phyloP scores from a whole-genome alignment of 495 filamentous ascomycete genomes.

The Xanthoparmelia taractica region DNA sequence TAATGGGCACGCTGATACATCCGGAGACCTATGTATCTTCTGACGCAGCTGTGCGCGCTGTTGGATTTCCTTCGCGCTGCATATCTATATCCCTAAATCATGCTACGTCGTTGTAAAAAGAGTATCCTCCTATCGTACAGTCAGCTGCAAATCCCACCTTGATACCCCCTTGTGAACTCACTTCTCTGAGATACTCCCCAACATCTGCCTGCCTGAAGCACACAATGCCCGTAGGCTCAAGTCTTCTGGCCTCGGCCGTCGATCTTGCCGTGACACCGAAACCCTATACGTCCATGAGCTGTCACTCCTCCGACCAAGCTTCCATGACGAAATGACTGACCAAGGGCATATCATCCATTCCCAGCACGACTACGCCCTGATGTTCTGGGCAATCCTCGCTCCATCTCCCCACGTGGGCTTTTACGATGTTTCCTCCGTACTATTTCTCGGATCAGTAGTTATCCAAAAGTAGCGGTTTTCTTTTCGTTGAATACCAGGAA shows the following conservation, averaged over 20 bases:
- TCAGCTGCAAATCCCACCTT: slow-evolving; percentile 16
- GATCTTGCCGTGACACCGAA: slow-evolving; percentile 80
- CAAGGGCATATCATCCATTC: slow-evolving; percentile 41
- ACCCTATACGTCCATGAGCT: slow-evolving; percentile 37
- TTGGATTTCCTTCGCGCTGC: neutral
- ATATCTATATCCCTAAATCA: neutral
- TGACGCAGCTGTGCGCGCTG: neutral
- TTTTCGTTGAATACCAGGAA: slow-evolving; percentile 36
- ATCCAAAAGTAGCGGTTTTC: neutral
- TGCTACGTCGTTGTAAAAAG: slow-evolving; percentile 42
- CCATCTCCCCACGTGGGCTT: slow-evolving; percentile 86
- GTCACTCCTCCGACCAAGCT: neutral
- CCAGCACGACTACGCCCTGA: slow-evolving; percentile 36
- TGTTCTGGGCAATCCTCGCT: slow-evolving; percentile 65
- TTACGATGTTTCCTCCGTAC: slow-evolving; percentile 83
- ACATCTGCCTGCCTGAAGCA: slow-evolving; percentile 82
- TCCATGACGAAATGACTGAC: slow-evolving; percentile 35
- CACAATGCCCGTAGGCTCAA: slow-evolving; percentile 84
- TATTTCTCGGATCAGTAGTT: neutral
- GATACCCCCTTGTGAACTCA: slow-evolving; percentile 17
- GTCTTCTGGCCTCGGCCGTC: slow-evolving; percentile 66
- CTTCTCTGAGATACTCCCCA: slow-evolving; percentile 87
- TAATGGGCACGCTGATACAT: neutral
- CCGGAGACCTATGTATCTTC: neutral
- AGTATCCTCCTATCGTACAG: slow-evolving; percentile 38